Percentiles rank a stretch among this genome's conserved stretches.
Evolutionary conservation across 2,329 filamentous ascomycete species (phyloP).

Genomic region (Rhynchosporium agropyri): DNA sequence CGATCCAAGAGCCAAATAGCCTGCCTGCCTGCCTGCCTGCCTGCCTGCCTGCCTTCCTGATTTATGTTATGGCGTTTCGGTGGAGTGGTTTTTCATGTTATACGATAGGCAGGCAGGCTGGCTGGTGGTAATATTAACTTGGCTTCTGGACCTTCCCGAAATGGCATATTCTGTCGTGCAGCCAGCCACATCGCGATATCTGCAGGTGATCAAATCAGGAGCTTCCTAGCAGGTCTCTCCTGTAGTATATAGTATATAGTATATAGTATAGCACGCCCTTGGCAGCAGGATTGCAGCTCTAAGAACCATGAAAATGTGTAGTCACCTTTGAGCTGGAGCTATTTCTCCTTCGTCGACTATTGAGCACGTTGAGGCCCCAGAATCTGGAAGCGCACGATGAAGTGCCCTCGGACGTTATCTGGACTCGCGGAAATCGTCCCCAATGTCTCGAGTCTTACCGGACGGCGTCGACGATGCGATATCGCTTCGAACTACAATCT

Average conservation of each 20-base stretch:
- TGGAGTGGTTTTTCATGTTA: not conserved
- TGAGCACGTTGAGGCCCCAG: not conserved
- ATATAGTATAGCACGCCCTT: not conserved
- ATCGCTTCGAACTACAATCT: not conserved
- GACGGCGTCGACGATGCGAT: not conserved
- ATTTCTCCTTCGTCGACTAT: not conserved
- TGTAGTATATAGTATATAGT: not conserved
- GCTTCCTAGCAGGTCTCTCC: not conserved
- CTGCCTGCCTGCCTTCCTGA: too few relatives aligned
- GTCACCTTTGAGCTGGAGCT: not conserved
- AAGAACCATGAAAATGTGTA: not conserved
- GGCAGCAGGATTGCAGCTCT: not conserved
- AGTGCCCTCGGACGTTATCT: not conserved
- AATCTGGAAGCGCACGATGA: not conserved
- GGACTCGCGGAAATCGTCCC: not conserved
- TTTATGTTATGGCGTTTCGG: constrained; percentile 12
- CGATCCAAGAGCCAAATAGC: constrained; percentile 22
- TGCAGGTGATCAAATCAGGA: constrained; percentile 13
- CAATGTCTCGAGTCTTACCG: not conserved
- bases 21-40: not conserved
- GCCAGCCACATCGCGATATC: constrained; percentile 12
- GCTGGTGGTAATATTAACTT: not conserved
- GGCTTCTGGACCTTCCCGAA: constrained; percentile 8
- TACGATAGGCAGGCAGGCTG: constrained; percentile 13
- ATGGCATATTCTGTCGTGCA: constrained; percentile 12